These are phyloP conservation scores for Liriodendron chinense DNA, from an alignment of 164 flowering plant genomes.

Conservation along the genomic window DNA sequence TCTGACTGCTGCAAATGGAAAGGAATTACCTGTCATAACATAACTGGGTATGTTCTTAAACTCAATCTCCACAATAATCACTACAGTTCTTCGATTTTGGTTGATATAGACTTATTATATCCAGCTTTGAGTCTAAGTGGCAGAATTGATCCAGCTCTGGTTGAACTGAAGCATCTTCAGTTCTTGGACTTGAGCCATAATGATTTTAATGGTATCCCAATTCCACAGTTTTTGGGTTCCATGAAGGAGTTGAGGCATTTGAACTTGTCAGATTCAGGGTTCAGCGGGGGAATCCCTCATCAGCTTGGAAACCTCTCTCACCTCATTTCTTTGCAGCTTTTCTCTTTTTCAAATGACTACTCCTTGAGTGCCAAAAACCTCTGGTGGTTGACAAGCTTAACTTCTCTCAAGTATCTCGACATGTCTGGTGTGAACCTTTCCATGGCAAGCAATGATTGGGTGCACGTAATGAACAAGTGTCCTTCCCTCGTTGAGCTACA, in stretches of 20 bases:
- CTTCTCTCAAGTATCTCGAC: conserved; percentile 9
- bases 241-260: conserved; percentile 5
- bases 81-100: no score
- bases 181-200: conserved; percentile 1
- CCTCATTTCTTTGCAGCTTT: background rate
- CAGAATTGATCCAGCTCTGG: background rate
- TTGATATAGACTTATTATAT: no score
- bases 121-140: background rate
- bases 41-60: no score
- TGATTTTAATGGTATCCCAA: background rate
- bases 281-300: conserved; percentile 7
- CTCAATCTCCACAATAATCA: no score
- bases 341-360: no score
- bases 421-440: background rate
- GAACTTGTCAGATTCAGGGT: background rate
- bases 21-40: no score
- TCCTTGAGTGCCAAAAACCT: conserved; percentile 1
- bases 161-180: background rate
- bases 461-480: no score
- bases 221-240: conserved; percentile 6
- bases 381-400: conserved; percentile 9
- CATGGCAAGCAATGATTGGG: background rate
- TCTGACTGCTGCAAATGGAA: no score
- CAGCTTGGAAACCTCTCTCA: conserved; percentile 16
- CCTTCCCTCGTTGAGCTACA: no score